Percentiles rank a stretch among this genome's conserved stretches.
Conservation (phyloP, 805 yeast genomes). For the Kodamaea sagamina region DNA sequence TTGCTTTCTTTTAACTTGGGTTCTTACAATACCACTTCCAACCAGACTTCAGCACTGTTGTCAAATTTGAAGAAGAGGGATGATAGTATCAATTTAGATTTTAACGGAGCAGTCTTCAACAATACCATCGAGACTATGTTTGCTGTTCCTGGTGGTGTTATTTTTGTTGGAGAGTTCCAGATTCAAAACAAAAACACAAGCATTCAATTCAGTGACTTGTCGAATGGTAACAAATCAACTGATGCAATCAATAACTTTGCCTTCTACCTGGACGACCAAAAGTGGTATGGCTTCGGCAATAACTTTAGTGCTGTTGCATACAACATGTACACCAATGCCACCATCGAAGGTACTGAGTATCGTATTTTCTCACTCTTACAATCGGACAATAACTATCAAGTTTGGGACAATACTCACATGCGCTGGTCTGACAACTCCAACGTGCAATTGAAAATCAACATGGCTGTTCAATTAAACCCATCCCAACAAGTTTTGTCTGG, state of each 20-base stretch:
- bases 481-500: conserved; percentile 40
- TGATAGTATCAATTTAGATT: conserved; percentile 9
- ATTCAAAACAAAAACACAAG: conserved; percentile 31
- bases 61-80: conserved; percentile 18
- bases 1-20: conserved; percentile 29
- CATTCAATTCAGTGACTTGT: conserved; percentile 25
- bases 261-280: conserved; percentile 32
- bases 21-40: conserved; percentile 34
- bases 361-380: conserved; percentile 39
- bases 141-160: conserved; percentile 21
- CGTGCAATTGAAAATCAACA: conserved; percentile 34
- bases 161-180: conserved; percentile 36
- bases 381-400: conserved; percentile 21
- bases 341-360: conserved; percentile 42
- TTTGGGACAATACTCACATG: conserved; percentile 45
- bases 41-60: conserved; percentile 25
- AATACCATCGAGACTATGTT: conserved; percentile 27
- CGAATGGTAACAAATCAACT: conserved; percentile 29
- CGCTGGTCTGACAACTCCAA: conserved; percentile 35
- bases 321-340: conserved; percentile 35
- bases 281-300: conserved; percentile 48
- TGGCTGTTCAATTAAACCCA: conserved; percentile 24
- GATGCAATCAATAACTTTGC: conserved; percentile 35
- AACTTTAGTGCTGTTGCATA: conserved; percentile 23
- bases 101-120: conserved; percentile 34